Base-by-base conservation (phyloP, 1,284 basidiomycete genomes). In the Cutaneotrichosporon cyanovorans region DNA sequence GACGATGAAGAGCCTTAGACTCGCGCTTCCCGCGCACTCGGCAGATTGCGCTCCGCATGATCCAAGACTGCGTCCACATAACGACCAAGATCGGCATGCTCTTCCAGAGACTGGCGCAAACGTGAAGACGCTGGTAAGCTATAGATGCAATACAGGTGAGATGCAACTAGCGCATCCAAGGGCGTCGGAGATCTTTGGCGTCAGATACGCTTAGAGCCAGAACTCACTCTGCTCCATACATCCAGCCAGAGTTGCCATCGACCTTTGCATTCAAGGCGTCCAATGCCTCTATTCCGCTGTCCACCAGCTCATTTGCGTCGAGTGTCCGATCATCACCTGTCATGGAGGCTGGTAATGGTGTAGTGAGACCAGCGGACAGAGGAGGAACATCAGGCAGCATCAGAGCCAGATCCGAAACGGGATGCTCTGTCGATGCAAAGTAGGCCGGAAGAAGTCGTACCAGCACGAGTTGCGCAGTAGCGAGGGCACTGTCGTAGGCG, bases 151-250 rank as follows among this genome's bases (percentile, higher is more conserved):
- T 66, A 65, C 7, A 69, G 46, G 33, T 72, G 63, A 1, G 68
- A 66, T 3, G 63, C 62, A 14, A 72, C 56, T 10, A 72, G 51
- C 0, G 70, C 69, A 39, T 72, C 70, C 3, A 72, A 57, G 0
- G 69, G 63, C 20, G 68, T 66, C 4, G 68, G 62, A 2, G 48
- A 32, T 16, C 66, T 66, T 49, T 34, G 53, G 51, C 22, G 6
- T 18, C 11, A 16, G 10, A n/a, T 25, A 23, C 12, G 16, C 21
- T 20, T 2, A 2, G 10, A 14, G 18, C 3, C 12, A 12, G 5
- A 14, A 60, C 64, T 53, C 40, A 66, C 66, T 42, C 53, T 5
- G 68, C 60, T 0, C 55, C 58, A 8, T 65, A 44, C 4, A 59
- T 61, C 68, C 68, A 70, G 14, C 25, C 23, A 8, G 48, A 23